Conservation (phyloP, 257 asterid genomes). For the Leonotis leonurus region DNA sequence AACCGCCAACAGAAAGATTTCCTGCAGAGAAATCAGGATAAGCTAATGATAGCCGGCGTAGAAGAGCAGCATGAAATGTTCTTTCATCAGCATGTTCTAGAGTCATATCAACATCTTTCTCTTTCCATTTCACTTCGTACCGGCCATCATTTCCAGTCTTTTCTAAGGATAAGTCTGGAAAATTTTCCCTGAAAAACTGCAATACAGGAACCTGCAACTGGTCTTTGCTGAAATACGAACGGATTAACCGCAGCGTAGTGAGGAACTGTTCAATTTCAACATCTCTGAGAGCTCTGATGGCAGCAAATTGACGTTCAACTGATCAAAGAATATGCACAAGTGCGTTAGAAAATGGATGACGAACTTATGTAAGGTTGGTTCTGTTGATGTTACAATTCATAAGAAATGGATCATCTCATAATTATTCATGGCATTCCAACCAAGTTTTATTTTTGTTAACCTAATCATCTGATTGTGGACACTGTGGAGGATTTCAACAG, state of each 20-base stretch:
- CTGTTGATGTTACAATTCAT: background rate
- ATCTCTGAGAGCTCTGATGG: constrained; percentile 83
- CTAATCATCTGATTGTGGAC: background rate
- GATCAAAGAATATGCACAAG: no score
- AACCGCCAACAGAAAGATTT: constrained; percentile 62
- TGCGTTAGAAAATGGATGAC: no score
- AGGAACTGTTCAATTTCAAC: constrained; percentile 59
- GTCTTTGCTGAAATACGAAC: constrained; percentile 52
- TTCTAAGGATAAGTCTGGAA: constrained; percentile 46
- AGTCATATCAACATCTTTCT: constrained; percentile 30
- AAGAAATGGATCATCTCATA: constrained; percentile 7
- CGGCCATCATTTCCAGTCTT: constrained; percentile 41
- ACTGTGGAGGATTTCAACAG: no score
- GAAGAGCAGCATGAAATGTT: constrained; percentile 54
- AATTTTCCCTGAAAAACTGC: constrained; percentile 63
- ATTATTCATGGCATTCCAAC: background rate
- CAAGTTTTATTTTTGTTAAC: background rate
- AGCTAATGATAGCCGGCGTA: constrained; percentile 51
- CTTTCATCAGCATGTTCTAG: constrained; percentile 42
- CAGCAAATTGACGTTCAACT: constrained; percentile 71
- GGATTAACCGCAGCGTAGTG: constrained; percentile 51
- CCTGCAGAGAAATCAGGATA: constrained; percentile 58
- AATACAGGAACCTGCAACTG: constrained; percentile 52
- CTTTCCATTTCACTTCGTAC: constrained; percentile 60
- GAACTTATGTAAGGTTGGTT: background rate